Base-by-base conservation (phyloP, 805 yeast genomes). In the Torulaspora gathmanii region DNA sequence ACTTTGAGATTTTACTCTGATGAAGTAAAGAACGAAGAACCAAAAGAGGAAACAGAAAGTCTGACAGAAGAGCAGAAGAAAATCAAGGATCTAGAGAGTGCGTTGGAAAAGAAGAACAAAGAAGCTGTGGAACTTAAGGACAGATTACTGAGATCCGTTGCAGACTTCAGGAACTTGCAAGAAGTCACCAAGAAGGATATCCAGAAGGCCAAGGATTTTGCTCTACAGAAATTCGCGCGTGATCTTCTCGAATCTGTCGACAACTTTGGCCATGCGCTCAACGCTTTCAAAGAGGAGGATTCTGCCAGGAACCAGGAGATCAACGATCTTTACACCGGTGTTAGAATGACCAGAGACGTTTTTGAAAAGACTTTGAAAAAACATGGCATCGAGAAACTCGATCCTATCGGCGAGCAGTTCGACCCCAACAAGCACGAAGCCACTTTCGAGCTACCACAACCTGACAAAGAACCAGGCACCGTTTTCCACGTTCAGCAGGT, bases 351-450 rank as follows among this genome's bases (percentile, higher is more conserved):
- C 44, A 83, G 84, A 71, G 79, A 78, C 55, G 80, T 90, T 29
- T 85, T 89, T 57, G 93, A 85, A 64, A 85, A 83, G 74, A 89
- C 96, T 28, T 75, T 89, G 58, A 69, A 68, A 47, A 82, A 73
- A 61, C 91, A 89, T 68, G 97, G 97, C 33, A 73, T 89, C 52
- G 74, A 69, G 53, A 87, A 86, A 70, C 74, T 87, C 50, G 82
- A 87, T 60, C 96, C 97, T 40, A 47, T 86, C 29, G 95, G 91
- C 52, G 87, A 88, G 68, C 73, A 70, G 54, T 89, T 90, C 58
- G 95, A 89, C 66, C 96, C 97, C 51, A 87, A 90, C 69, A 74
- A 73, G 57, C 97, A 89, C 67, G 97, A 89, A 70, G 97, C 96
- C 43, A 80, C 91, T 26, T 90, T 89, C 68, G 93, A 89, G 72